Evolutionary conservation across 139 green algal species (phyloP).

Genomic region (Nannochloris sp.): DNA sequence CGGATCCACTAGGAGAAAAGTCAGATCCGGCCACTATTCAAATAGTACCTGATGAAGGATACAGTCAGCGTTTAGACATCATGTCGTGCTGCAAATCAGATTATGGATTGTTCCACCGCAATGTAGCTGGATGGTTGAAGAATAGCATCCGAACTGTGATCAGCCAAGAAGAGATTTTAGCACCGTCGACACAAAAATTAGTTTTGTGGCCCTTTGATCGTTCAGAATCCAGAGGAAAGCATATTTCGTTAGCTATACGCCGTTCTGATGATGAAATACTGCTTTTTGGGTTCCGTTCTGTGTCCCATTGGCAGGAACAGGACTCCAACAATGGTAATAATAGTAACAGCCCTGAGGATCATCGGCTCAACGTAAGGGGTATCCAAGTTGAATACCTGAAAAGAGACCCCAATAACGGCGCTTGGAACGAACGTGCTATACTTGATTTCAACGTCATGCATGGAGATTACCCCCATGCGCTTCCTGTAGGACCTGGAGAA

Average conservation of each 20-base stretch:
- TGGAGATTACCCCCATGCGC: conserved; percentile 20
- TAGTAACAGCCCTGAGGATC: background rate
- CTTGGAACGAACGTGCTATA: conserved; percentile 11
- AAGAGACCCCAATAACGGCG: background rate
- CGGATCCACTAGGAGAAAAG: conserved; percentile 10
- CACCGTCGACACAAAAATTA: background rate
- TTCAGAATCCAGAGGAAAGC: conserved; percentile 13
- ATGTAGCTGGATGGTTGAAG: conserved; percentile 18
- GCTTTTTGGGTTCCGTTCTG: conserved; percentile 15
- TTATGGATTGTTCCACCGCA: conserved; percentile 14
- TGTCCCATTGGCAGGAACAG: conserved; percentile 19
- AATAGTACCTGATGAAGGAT: background rate
- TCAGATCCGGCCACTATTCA: conserved; percentile 19
- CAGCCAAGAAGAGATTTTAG: background rate
- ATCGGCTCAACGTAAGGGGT: conserved; percentile 13
- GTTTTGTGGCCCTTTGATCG: conserved; percentile 32
- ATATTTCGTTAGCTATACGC: conserved; percentile 14
- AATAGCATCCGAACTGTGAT: background rate
- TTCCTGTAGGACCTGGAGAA: background rate
- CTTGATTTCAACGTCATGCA: conserved; percentile 29
- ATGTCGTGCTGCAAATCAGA: conserved; percentile 20
- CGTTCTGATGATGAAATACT: conserved; percentile 8
- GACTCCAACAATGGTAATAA: background rate
- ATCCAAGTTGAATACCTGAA: conserved; percentile 9
- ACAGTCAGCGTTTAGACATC: conserved; percentile 6